Evolutionary conservation across 768 basidiomycete genomes (phyloP).

Genomic region (Coprinopsis cinerea): DNA sequence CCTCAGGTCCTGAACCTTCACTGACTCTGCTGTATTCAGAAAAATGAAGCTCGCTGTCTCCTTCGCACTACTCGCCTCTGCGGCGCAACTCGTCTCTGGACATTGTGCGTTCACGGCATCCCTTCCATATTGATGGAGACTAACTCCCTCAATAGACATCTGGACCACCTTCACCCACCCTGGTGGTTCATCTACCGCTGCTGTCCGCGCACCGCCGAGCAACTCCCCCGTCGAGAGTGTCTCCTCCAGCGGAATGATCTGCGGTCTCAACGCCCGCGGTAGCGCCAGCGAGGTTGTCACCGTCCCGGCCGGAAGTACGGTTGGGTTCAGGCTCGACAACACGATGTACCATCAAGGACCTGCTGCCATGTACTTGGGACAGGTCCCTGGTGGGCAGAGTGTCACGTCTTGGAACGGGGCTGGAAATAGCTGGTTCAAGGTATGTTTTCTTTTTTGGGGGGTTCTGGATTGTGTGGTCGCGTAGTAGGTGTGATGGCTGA

Average conservation of each 20-base stretch:
- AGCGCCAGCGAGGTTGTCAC: conserved; percentile 32
- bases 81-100: too few species aligned
- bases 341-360: conserved; percentile 22
- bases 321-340: conserved; percentile 33
- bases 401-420: conserved; percentile 30
- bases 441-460: conserved; percentile 11
- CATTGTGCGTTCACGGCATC: too few species aligned
- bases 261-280: too few species aligned
- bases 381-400: conserved; percentile 24
- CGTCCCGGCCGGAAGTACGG: conserved; percentile 32
- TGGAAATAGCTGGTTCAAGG: conserved; percentile 36
- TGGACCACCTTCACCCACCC: conserved; percentile 26
- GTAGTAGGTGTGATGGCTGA: background rate
- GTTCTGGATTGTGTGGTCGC: background rate
- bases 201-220: conserved; percentile 27
- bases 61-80: too few species aligned
- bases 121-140: conserved; percentile 16
- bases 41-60: too few species aligned
- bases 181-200: conserved; percentile 21
- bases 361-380: conserved; percentile 28
- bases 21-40: too few species aligned
- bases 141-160: conserved; percentile 20
- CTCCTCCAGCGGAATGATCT: conserved; percentile 24
- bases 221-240: conserved; percentile 27
- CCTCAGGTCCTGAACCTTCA: too few species aligned